Evolutionary conservation across 805 yeast genomes (phyloP), one percentile per base, ranked within the genome.

Genomic region (Candida adriatica): DNA sequence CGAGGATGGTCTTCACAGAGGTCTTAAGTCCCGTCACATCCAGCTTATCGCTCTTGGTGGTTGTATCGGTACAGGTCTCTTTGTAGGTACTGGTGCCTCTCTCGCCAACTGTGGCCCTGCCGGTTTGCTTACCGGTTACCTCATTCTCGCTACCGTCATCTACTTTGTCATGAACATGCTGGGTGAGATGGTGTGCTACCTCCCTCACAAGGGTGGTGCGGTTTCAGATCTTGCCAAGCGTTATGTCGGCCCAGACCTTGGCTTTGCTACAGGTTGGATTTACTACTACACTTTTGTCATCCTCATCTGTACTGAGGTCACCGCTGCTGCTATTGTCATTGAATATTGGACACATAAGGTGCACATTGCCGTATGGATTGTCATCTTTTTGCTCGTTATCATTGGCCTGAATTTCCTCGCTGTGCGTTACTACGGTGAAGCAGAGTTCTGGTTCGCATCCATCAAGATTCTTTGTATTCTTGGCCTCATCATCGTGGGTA

Each of bases 11-110:
- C 31, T 49, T 11, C 48, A 49, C 13, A 43, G 46, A 29, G 53
- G 52, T 33, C 75, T 29, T 61, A 85, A 43, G 68, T 33, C 52
- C n/a, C 67, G 90, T 51, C 92, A 84, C 52, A 62, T 84, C 42
- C 84, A 81, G 44, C 68, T 83, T 74, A 82, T 84, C 59, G 88
- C 94, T 28, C 66, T 83, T 37, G 94, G 92, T 46, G 88, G 90
- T 29, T 70, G 79, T 38, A 82, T 85, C 45, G 95, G 95, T 48
- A 79, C 92, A 2, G 95, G 94, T 53, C 63, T 85, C 31, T 75
- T 85, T 39, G 80, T 85, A 21, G 86, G 86, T 48, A 69, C 86
- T 1, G 84, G 85, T 38, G 55, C 67, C 13, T 70, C 83, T 3
- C 57, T 82, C 31, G 43, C 66, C 13, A 61, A 66, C 19, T 82